These are phyloP conservation scores for Ceriops zippeliana DNA, from an alignment of 345 rosid species.

Conservation along the genomic window DNA sequence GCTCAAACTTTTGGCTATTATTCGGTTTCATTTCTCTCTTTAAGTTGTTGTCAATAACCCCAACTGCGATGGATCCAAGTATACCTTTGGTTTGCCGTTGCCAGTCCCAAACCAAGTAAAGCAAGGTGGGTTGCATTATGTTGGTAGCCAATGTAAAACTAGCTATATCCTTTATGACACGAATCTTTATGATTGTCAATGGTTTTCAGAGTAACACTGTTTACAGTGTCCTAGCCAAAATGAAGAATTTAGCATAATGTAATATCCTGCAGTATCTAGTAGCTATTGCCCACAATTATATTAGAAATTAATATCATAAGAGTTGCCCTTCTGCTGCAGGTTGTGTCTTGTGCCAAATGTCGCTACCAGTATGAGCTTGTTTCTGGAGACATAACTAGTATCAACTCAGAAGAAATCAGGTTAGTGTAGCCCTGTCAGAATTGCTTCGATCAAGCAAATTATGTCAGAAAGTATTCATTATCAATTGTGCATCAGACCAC, in stretches of 20 bases:
- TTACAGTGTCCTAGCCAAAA: too few species aligned
- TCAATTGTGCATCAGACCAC: neutral
- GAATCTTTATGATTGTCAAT: too few species aligned
- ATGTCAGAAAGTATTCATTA: neutral
- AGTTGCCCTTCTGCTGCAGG: conserved; percentile 39
- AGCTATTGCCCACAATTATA: too few species aligned
- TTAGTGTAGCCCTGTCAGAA: conserved; percentile 37
- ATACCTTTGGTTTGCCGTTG: too few species aligned
- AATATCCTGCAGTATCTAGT: too few species aligned
- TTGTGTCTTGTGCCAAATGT: conserved; percentile 79
- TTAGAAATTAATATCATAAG: neutral
- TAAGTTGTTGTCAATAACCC: neutral
- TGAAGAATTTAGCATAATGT: too few species aligned
- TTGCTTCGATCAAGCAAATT: conserved; percentile 10
- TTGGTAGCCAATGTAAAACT: too few species aligned
- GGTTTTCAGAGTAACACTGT: too few species aligned
- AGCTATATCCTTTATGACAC: too few species aligned
- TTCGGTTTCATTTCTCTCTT: neutral
- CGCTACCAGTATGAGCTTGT: conserved; percentile 91
- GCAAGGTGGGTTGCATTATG: too few species aligned
- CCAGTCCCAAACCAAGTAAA: too few species aligned
- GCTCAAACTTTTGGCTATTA: neutral
- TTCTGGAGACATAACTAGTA: conserved; percentile 72
- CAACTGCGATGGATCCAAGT: too few species aligned
- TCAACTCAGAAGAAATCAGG: conserved; percentile 88